Base-by-base conservation (phyloP, 345 rosid genomes). In the Combretum micranthum region DNA sequence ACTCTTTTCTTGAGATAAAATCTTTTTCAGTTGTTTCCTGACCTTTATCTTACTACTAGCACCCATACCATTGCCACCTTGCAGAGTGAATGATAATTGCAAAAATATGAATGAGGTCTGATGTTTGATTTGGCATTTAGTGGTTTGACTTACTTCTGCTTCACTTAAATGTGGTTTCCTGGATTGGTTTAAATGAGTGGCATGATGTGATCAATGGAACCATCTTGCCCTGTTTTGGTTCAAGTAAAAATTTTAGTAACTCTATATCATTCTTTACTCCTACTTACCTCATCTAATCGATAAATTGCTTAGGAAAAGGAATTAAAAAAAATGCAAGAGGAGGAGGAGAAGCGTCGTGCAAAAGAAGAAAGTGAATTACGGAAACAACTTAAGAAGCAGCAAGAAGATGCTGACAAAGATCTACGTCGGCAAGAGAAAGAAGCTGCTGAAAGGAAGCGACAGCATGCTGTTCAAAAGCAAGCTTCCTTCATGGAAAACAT, bases 401-500 rank as follows among this genome's bases (percentile, higher is more conserved):
- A 87, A 69, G 94, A 85, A 61, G 97, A 83, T 66, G 79, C 78
- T 53, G 87, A 87, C 63, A 87, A 62, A 68, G 94, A 83, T 49
- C 83, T 83, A 53, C 80, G 78, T 16, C 85, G 88, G 43, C 70
- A 65, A 43, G 88, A 80, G 76, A 93, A 71, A 73, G 97, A 93
- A 77, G 84, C 79, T 65, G 77, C 83, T 51, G 84, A 85, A 72
- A 53, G 75, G 50, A 89, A 83, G 78, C 83, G 64, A 73, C 73
- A 74, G 62, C 76, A 59, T 63, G 67, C 80, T 21, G 56, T 89
- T 19, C 75, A 82, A 66, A 93, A 80, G 81, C 97, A 93, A 66
- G 99, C 95, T 59, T 93, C 95, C 39, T 64, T 89, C 21, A 87
- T 93, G 99, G 94, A 93, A 56, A 76, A 80, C 22, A 89, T 93